Conservation (phyloP, 208 protist species). For the Trypanosoma cruzi region DNA sequence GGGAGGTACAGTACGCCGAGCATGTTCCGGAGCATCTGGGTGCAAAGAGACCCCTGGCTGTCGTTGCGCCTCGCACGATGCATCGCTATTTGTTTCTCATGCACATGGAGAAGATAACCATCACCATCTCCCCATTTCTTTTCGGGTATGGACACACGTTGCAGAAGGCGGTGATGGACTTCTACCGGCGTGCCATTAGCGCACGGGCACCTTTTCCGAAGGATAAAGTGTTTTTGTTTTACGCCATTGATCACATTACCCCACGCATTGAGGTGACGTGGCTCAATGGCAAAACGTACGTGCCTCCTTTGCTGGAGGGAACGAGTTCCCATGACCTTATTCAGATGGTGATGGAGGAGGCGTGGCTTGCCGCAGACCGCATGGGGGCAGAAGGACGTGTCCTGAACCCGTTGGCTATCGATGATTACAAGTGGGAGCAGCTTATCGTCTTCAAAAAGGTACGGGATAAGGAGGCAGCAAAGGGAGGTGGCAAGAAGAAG, state of each 20-base stretch:
- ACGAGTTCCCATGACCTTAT: slow-evolving; percentile 79
- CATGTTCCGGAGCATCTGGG: slow-evolving; percentile 87
- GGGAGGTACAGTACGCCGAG: slow-evolving; percentile 91
- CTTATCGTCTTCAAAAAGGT: slow-evolving; percentile 90
- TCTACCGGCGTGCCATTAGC: slow-evolving; percentile 87
- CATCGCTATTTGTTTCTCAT: slow-evolving; percentile 86
- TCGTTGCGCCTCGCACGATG: slow-evolving; percentile 78
- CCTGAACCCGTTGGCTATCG: slow-evolving; percentile 86
- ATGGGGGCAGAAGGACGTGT: slow-evolving; percentile 79
- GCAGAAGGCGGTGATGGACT: slow-evolving; percentile 84
- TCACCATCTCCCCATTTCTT: slow-evolving; percentile 84
- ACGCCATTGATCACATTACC: slow-evolving; percentile 83
- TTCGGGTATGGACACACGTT: slow-evolving; percentile 88
- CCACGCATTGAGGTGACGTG: slow-evolving; percentile 91
- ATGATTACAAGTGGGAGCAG: slow-evolving; percentile 93
- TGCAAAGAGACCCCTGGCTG: slow-evolving; percentile 81
- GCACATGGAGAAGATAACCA: slow-evolving; percentile 90
- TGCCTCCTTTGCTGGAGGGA: slow-evolving; percentile 85
- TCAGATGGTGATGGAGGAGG: slow-evolving; percentile 93
- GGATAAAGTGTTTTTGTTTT: slow-evolving; percentile 89
- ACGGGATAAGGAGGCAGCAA: slow-evolving; percentile 65
- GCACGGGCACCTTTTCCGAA: slow-evolving; percentile 79
- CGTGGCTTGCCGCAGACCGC: slow-evolving; percentile 87
- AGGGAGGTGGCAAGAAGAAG: slow-evolving; percentile 33
- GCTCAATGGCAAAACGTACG: slow-evolving; percentile 85